These are phyloP conservation scores for Tranzscheliella williamsii DNA, from an alignment of 1,284 basidiomycete genomes.

Conservation along the genomic window DNA sequence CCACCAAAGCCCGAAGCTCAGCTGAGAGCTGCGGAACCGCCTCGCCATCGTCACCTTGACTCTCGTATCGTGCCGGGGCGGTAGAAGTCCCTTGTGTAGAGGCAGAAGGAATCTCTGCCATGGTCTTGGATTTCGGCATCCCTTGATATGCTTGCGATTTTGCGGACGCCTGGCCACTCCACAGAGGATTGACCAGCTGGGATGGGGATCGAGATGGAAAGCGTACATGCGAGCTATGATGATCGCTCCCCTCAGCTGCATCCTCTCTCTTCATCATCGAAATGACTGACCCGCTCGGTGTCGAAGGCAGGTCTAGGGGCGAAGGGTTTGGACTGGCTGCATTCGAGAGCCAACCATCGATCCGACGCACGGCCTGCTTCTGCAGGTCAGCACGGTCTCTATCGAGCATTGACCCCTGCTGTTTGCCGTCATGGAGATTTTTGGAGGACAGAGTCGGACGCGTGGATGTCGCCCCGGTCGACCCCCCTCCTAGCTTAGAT, in stretches of 20 bases:
- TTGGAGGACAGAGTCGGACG: background rate
- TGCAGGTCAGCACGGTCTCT: conserved; percentile 31
- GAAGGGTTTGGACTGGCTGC: conserved; percentile 16
- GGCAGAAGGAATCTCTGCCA: conserved; percentile 17
- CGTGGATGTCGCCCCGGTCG: background rate
- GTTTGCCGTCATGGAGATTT: background rate
- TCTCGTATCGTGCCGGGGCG: background rate
- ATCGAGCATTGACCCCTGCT: background rate
- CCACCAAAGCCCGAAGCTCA: conserved; percentile 42
- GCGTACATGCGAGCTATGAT: background rate
- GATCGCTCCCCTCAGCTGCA: conserved; percentile 5
- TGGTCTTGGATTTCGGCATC: conserved; percentile 22
- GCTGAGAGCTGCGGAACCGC: conserved; percentile 39
- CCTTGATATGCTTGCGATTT: background rate
- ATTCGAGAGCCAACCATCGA: conserved; percentile 46
- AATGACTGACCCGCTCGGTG: conserved; percentile 39
- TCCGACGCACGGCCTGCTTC: conserved; percentile 38
- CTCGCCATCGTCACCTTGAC: conserved; percentile 8
- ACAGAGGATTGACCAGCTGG: conserved; percentile 28
- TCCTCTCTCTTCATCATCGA: conserved; percentile 28
- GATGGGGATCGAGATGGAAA: conserved; percentile 22
- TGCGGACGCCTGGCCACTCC: conserved; percentile 4
- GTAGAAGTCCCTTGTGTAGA: conserved; percentile 2
- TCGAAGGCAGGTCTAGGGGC: conserved; percentile 36
- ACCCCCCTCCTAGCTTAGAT: too few species aligned